Evolutionary conservation across 164 flowering plant species (phyloP).

Genomic region (Sedum album): DNA sequence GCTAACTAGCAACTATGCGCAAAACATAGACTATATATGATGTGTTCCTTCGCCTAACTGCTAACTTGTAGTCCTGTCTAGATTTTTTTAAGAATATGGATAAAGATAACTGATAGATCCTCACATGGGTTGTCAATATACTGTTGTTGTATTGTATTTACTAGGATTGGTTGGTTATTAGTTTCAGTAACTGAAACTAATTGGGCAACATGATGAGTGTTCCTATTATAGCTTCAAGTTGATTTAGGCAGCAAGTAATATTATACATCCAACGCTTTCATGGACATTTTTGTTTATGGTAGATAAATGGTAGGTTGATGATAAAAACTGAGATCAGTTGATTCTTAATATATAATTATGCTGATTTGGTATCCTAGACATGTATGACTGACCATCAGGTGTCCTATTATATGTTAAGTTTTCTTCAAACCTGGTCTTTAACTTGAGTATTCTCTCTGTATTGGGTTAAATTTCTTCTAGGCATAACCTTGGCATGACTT

Average conservation of each 20-base stretch:
- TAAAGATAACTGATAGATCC: not conserved
- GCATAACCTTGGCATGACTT: not conserved
- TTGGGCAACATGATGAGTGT: not conserved
- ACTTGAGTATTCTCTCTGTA: not conserved
- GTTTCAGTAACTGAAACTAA: not conserved
- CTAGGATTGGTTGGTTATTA: not conserved
- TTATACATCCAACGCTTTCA: not conserved
- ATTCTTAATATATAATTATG: not conserved
- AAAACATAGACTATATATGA: not conserved
- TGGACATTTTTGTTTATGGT: not conserved
- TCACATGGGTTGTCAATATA: not conserved
- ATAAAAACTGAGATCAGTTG: not conserved
- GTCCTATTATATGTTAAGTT: not conserved
- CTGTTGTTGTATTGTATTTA: not conserved
- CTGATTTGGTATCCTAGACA: not conserved
- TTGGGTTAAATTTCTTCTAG: not conserved
- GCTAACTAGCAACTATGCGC: too few species aligned
- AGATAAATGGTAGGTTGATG: constrained; percentile 1
- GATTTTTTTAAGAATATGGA: not conserved
- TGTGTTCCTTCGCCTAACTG: not conserved
- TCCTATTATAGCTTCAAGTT: not conserved
- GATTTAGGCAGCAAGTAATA: not conserved
- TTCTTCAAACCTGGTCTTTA: not conserved
- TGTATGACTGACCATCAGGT: not conserved
- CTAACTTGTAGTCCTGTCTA: not conserved